phyloP scores from a whole-genome alignment of 2,329 filamentous ascomycete genomes.

The Bisporella sp. region DNA sequence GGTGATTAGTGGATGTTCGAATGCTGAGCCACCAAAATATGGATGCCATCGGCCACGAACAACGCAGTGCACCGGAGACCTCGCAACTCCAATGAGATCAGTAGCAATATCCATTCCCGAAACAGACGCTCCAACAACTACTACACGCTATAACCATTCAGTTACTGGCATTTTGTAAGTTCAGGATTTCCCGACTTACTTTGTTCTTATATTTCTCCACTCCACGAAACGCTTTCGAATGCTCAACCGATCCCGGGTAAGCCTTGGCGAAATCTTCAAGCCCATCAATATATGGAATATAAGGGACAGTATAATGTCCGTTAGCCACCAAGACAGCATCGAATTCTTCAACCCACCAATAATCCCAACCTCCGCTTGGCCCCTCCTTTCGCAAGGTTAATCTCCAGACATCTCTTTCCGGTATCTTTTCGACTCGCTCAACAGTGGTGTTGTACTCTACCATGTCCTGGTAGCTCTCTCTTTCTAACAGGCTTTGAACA shows the following conservation, averaged over 20 bases:
- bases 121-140: slow-evolving; percentile 55
- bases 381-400: slow-evolving; percentile 38
- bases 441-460: slow-evolving; percentile 52
- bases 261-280: slow-evolving; percentile 45
- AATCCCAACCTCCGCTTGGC: slow-evolving; percentile 33
- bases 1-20: slow-evolving; percentile 42
- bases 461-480: slow-evolving; percentile 42
- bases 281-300: slow-evolving; percentile 51
- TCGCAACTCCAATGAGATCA: slow-evolving; percentile 39
- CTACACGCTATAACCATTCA: slow-evolving; percentile 25
- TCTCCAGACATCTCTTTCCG: slow-evolving; percentile 37
- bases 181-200: not conserved
- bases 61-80: slow-evolving; percentile 43
- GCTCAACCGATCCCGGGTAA: slow-evolving; percentile 46
- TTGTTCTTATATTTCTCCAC: slow-evolving; percentile 47
- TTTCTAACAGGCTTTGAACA: slow-evolving; percentile 42
- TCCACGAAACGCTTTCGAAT: slow-evolving; percentile 66
- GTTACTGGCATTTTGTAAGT: not conserved
- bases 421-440: slow-evolving; percentile 44
- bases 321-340: slow-evolving; percentile 60
- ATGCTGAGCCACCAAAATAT: slow-evolving; percentile 51
- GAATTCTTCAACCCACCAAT: slow-evolving; percentile 56
- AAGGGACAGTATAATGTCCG: slow-evolving; percentile 60
- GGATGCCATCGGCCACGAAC: slow-evolving; percentile 37
- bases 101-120: slow-evolving; percentile 55